Evolutionary conservation across 108 stramenopile species (phyloP).

Genomic region (Pseudonitzschia multistriata): DNA sequence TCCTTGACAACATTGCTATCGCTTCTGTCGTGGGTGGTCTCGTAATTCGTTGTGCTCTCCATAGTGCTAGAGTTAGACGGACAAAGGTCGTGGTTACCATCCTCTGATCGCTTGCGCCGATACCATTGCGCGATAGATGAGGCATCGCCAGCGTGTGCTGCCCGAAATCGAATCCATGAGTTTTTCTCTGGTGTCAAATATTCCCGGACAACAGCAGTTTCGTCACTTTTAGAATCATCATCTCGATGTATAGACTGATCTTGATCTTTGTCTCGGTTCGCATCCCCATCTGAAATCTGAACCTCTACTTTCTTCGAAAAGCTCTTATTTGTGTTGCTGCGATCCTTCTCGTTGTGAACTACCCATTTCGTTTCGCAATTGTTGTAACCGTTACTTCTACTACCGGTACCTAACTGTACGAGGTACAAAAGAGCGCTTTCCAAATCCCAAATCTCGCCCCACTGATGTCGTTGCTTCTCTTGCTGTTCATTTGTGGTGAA

Average conservation of each 20-base stretch:
- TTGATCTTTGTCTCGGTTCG: conserved; percentile 7
- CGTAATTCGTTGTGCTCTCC: no score
- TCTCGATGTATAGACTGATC: background rate
- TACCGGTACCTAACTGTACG: background rate
- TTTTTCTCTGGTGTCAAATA: background rate
- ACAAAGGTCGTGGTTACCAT: background rate
- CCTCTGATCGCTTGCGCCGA: background rate
- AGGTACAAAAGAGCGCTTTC: conserved; percentile 25
- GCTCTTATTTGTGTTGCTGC: background rate
- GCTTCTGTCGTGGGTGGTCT: conserved; percentile 4
- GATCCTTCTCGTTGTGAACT: background rate
- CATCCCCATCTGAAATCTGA: no score
- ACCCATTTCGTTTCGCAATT: background rate
- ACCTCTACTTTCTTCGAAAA: background rate
- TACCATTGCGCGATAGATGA: conserved; percentile 40
- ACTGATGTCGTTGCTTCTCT: background rate
- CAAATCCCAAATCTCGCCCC: conserved; percentile 27
- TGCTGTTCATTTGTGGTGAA: background rate
- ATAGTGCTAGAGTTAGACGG: background rate
- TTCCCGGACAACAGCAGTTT: conserved; percentile 2
- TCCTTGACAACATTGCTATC: background rate
- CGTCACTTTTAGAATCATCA: conserved; percentile 13
- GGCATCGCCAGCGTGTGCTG: conserved; percentile 47
- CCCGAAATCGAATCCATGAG: conserved; percentile 40
- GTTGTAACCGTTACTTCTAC: background rate